These are phyloP conservation scores for Hypoxylon crocopeplum DNA, from an alignment of 495 filamentous ascomycete species.

Conservation along the genomic window DNA sequence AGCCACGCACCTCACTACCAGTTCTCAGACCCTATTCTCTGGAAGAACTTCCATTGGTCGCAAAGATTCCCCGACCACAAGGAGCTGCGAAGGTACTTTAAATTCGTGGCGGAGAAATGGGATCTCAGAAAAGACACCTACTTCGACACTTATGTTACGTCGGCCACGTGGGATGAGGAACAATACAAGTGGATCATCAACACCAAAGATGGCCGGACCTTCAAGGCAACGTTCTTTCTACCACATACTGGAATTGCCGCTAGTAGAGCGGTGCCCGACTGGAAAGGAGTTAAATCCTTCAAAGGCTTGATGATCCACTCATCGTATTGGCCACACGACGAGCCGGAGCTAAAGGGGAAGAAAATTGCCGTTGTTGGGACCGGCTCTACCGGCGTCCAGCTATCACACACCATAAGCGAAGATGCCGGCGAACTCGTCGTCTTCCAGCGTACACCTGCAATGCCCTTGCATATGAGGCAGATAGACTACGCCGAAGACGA, in stretches of 20 bases:
- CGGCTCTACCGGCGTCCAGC: constrained; percentile 65
- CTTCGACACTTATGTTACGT: constrained; percentile 57
- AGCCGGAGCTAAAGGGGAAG: constrained; percentile 57
- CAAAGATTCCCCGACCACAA: constrained; percentile 57
- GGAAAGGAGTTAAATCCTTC: constrained; percentile 61
- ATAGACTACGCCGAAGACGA: constrained; percentile 49
- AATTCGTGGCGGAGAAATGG: constrained; percentile 58
- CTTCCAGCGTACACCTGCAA: constrained; percentile 60
- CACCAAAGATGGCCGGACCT: constrained; percentile 53
- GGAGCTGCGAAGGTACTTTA: constrained; percentile 62
- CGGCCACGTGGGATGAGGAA: constrained; percentile 52
- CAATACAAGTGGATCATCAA: constrained; percentile 55
- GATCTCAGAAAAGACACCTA: constrained; percentile 58
- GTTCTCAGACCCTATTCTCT: constrained; percentile 58
- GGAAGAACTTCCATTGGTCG: constrained; percentile 61
- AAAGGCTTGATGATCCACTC: constrained; percentile 62
- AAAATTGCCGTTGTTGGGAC: constrained; percentile 64
- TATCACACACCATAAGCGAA: constrained; percentile 54
- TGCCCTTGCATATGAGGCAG: constrained; percentile 60
- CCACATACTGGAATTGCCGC: constrained; percentile 53
- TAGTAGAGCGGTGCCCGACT: constrained; percentile 51
- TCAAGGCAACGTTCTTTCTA: constrained; percentile 56
- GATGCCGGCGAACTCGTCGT: constrained; percentile 50
- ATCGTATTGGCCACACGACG: constrained; percentile 63
- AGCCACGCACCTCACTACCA: constrained; percentile 59